Conservation (phyloP, 2,329 filamentous ascomycete species). For the Allantophomopsis lycopodina region DNA sequence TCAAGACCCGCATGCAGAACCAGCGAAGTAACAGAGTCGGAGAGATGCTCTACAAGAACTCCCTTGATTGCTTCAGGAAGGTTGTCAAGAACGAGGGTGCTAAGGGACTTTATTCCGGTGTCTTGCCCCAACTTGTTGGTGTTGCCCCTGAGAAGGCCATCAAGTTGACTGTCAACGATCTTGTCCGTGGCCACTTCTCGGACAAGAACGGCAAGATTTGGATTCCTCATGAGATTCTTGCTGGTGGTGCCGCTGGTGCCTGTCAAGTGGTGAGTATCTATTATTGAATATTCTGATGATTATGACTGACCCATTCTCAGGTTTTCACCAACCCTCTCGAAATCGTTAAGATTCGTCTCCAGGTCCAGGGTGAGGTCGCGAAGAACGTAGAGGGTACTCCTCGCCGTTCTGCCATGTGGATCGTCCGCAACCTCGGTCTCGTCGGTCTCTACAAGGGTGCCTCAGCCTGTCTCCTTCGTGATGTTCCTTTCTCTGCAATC, state of each 20-base stretch:
- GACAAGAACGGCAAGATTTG: conserved; percentile 64
- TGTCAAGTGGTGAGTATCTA: conserved; percentile 78
- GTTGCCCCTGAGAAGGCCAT: conserved; percentile 99
- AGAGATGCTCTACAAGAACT: conserved; percentile 91
- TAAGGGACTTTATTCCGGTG: conserved; percentile 82
- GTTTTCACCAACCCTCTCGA: conserved; percentile 96
- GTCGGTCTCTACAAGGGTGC: conserved; percentile 95
- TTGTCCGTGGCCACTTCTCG: conserved; percentile 66
- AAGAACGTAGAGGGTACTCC: conserved; percentile 73
- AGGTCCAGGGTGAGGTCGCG: conserved; percentile 90
- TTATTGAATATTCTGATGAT: background rate
- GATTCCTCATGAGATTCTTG: conserved; percentile 60
- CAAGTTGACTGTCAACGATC: conserved; percentile 95
- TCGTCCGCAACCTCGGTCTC: conserved; percentile 87
- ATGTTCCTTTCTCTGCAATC: conserved; percentile 96
- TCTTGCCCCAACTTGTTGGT: conserved; percentile 87
- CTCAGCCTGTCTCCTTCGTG: conserved; percentile 82
- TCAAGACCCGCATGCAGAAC: conserved; percentile 98
- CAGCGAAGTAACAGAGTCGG: conserved; percentile 75
- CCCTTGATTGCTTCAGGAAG: conserved; percentile 86
- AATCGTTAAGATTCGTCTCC: conserved; percentile 97
- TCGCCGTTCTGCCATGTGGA: conserved; percentile 93
- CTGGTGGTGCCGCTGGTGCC: conserved; percentile 78
- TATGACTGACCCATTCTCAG: conserved; percentile 24
- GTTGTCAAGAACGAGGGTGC: conserved; percentile 88